A percentile compares a stretch with the other conserved stretches of the same genome.
These are phyloP conservation scores for Gaertneriomyces sp. DNA, from an alignment of 192 early-diverging fungal genomes.

Conservation along the genomic window DNA sequence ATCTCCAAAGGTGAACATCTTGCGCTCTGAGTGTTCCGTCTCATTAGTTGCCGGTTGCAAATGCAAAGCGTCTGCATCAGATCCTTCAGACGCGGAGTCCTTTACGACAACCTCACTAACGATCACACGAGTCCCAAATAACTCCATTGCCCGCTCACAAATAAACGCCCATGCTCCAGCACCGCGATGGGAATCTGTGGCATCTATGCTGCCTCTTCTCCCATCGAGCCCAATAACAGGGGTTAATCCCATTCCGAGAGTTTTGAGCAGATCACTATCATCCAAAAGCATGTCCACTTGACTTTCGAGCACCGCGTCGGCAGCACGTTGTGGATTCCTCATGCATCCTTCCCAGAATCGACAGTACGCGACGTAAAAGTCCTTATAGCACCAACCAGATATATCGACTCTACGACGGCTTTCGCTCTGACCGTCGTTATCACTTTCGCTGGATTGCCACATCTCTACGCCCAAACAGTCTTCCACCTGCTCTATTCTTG, in stretches of 20 bases:
- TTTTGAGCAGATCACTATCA: no score
- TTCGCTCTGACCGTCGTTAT: no score
- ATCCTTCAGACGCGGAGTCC: background rate
- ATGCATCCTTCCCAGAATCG: conserved; percentile 75
- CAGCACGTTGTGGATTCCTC: no score
- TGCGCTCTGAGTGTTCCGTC: conserved; percentile 60
- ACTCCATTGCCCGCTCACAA: conserved; percentile 61
- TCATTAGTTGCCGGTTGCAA: conserved; percentile 25
- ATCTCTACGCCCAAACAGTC: conserved; percentile 37
- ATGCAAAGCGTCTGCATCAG: background rate
- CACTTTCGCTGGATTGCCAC: conserved; percentile 3
- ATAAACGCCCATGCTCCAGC: no score
- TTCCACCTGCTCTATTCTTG: conserved; percentile 59
- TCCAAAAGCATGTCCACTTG: no score
- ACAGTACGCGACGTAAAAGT: conserved; percentile 96
- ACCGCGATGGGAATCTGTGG: no score
- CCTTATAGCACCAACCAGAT: conserved; percentile 71
- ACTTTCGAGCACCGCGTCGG: no score
- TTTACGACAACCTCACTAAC: background rate
- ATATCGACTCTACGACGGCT: no score
- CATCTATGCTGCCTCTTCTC: no score
- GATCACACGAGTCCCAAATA: conserved; percentile 52
- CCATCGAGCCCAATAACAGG: no score
- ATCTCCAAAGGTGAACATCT: conserved; percentile 41
- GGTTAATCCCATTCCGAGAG: no score